Percentiles rank a stretch among this genome's conserved stretches.
Conservation (phyloP, 306 rosid species). For the Trifolium repens region DNA sequence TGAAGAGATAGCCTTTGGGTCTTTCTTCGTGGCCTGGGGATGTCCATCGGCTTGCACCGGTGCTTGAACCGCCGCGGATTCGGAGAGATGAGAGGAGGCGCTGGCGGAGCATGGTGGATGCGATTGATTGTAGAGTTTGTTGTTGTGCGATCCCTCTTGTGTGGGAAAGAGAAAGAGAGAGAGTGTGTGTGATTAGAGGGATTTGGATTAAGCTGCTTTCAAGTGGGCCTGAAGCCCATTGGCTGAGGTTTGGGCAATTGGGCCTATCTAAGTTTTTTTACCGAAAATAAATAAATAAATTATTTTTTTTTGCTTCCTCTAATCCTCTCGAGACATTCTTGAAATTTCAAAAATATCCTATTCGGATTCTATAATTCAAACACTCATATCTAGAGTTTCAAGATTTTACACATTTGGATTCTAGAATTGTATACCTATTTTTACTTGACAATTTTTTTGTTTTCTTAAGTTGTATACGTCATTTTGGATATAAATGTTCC, state of each 20-base stretch:
- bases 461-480: too few relatives aligned
- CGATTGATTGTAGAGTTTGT: slow-evolving; percentile 24
- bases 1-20: slow-evolving; percentile 83
- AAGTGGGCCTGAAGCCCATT: neutral
- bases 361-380: too few relatives aligned
- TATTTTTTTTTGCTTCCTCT: too few relatives aligned
- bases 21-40: slow-evolving; percentile 83
- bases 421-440: too few relatives aligned
- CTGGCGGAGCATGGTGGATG: slow-evolving; percentile 78
- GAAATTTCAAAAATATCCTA: too few relatives aligned
- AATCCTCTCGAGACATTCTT: too few relatives aligned
- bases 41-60: slow-evolving; percentile 83
- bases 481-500: too few relatives aligned
- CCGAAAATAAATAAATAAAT: too few relatives aligned
- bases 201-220: neutral
- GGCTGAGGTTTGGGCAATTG: neutral
- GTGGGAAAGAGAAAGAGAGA: slow-evolving; percentile 1
- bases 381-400: too few relatives aligned
- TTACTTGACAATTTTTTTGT: too few relatives aligned
- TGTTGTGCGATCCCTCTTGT: slow-evolving; percentile 3
- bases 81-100: slow-evolving; percentile 68
- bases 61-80: slow-evolving; percentile 66
- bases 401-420: too few relatives aligned
- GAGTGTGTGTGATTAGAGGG: neutral
- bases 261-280: too few relatives aligned